A percentile compares a stretch with the other conserved stretches of the same genome.
These are phyloP conservation scores for Ceratocystis cubensis DNA, from an alignment of 2,329 filamentous ascomycete species.

Conservation along the genomic window DNA sequence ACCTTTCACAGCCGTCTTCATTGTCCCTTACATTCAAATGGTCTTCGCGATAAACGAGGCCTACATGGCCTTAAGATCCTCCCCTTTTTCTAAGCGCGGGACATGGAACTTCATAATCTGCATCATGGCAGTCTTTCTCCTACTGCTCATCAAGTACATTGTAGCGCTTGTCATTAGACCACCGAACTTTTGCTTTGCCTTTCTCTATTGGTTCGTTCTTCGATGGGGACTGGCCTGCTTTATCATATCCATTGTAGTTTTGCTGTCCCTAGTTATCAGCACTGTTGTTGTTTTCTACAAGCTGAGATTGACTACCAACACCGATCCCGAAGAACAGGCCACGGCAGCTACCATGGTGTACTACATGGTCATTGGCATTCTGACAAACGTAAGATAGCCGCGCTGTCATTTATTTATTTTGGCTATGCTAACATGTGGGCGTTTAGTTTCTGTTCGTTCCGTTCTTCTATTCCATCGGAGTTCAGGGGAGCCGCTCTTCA, in stretches of 20 bases:
- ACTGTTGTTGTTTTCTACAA: constrained; percentile 44
- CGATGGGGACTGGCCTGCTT: constrained; percentile 48
- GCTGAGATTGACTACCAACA: constrained; percentile 34
- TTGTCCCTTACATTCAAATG: constrained; percentile 52
- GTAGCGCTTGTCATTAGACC: constrained; percentile 44
- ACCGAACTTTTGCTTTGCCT: constrained; percentile 51
- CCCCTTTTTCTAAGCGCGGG: constrained; percentile 45
- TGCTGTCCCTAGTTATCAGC: constrained; percentile 38
- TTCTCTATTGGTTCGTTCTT: constrained; percentile 54
- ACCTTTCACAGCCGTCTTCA: constrained; percentile 41
- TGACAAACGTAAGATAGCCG: constrained; percentile 41
- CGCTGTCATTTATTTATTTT: background rate
- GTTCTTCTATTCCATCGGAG: constrained; percentile 48
- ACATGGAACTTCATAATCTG: constrained; percentile 50
- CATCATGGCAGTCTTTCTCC: constrained; percentile 34
- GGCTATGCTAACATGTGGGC: background rate
- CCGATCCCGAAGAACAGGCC: constrained; percentile 48
- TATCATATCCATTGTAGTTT: constrained; percentile 39
- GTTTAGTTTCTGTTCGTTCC: constrained; percentile 46
- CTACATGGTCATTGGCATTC: constrained; percentile 45
- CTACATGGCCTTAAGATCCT: constrained; percentile 40
- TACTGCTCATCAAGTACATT: constrained; percentile 45
- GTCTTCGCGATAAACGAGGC: constrained; percentile 52
- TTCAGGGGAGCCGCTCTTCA: constrained; percentile 29
- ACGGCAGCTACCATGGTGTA: constrained; percentile 59